These are phyloP conservation scores for Coleophoma crateriformis DNA, from an alignment of 2,329 filamentous ascomycete species.

Conservation along the genomic window DNA sequence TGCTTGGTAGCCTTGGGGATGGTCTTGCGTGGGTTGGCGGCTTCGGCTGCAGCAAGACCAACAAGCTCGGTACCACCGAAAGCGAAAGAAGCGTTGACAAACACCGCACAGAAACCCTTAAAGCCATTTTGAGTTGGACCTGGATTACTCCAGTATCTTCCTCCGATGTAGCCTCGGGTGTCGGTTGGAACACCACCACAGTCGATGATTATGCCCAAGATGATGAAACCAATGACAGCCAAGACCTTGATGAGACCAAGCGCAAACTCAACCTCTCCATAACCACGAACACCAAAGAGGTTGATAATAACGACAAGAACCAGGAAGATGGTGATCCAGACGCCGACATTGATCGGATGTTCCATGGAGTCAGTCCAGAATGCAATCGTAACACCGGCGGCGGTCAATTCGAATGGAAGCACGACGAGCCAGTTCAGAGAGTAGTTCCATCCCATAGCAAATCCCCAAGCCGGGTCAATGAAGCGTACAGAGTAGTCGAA, in stretches of 20 bases:
- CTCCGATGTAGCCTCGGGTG: constrained; percentile 51
- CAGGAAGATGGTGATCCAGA: constrained; percentile 54
- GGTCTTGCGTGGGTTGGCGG: constrained; percentile 45
- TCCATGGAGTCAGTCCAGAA: constrained; percentile 38
- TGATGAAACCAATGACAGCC: constrained; percentile 57
- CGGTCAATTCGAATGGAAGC: constrained; percentile 47
- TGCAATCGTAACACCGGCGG: constrained; percentile 45
- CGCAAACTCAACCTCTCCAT: constrained; percentile 49
- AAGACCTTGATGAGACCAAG: constrained; percentile 51
- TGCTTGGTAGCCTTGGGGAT: constrained; percentile 37
- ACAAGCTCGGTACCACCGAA: constrained; percentile 59
- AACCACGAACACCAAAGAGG: constrained; percentile 48
- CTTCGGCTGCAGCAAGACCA: constrained; percentile 54
- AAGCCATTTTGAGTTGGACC: constrained; percentile 54
- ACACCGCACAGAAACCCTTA: constrained; percentile 58
- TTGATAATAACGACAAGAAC: constrained; percentile 44
- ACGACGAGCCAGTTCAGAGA: constrained; percentile 49
- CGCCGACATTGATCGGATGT: constrained; percentile 36
- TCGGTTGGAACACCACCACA: constrained; percentile 40
- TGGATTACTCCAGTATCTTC: constrained; percentile 51
- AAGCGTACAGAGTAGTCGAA: constrained; percentile 89
- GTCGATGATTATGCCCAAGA: constrained; percentile 54
- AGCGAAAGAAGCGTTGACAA: constrained; percentile 57
- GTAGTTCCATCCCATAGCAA: constrained; percentile 94
- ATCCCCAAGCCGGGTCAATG: constrained; percentile 85